Evolutionary conservation across 2,329 filamentous ascomycete genomes (phyloP).

Genomic region (Penicillium sp.): DNA sequence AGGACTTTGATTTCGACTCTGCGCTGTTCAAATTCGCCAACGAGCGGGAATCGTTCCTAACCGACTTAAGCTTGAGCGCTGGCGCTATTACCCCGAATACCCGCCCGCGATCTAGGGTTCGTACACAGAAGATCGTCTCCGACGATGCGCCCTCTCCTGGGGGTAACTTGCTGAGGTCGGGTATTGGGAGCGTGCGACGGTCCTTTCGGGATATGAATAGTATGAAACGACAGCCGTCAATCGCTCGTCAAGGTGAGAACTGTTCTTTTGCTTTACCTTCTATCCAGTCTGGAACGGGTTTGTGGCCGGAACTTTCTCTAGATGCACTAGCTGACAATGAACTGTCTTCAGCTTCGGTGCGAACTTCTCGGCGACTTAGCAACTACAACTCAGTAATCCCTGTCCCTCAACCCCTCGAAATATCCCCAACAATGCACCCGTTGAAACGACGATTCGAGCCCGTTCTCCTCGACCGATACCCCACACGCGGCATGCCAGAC

Average conservation of each 20-base stretch:
- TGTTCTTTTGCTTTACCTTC: neutral
- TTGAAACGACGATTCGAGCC: constrained; percentile 92
- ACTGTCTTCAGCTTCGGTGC: constrained; percentile 57
- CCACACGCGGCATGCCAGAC: constrained; percentile 75
- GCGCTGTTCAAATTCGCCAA: constrained; percentile 90
- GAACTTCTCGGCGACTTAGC: constrained; percentile 84
- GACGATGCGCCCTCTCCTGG: constrained; percentile 58
- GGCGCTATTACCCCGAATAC: constrained; percentile 69
- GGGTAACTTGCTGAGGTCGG: constrained; percentile 50
- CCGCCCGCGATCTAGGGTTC: constrained; percentile 71
- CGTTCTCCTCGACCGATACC: constrained; percentile 91
- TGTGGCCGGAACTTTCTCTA: no score
- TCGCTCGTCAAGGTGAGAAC: constrained; percentile 68
- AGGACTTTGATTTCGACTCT: constrained; percentile 88
- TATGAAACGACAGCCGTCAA: constrained; percentile 77
- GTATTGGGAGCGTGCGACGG: constrained; percentile 82
- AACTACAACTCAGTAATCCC: constrained; percentile 99
- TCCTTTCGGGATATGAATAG: constrained; percentile 95
- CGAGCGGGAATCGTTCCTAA: constrained; percentile 90
- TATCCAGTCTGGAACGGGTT: neutral
- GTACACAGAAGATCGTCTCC: constrained; percentile 75
- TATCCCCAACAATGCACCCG: constrained; percentile 91
- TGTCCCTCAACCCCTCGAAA: constrained; percentile 82
- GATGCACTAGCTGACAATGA: neutral
- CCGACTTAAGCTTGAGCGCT: constrained; percentile 85